Evolutionary conservation across 805 yeast genomes (phyloP).

Genomic region (Yarrowia osloensis): DNA sequence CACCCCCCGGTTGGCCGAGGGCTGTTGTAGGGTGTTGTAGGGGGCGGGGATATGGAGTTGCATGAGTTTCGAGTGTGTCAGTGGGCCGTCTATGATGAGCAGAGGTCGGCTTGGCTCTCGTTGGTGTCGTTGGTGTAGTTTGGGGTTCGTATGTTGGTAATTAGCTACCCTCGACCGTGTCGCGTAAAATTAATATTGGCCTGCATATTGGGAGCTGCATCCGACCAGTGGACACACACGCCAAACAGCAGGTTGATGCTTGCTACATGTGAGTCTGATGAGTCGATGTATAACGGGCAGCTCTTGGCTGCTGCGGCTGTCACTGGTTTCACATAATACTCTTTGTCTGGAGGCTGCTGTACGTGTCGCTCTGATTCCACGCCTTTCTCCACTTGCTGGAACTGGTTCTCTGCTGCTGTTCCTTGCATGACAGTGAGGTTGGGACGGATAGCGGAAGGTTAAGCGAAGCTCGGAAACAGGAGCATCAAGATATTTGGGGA

Average conservation of each 20-base stretch:
- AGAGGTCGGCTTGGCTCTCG: not conserved
- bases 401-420: not conserved
- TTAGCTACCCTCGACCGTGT: not conserved
- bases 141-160: not conserved
- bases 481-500: too few relatives aligned
- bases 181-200: constrained; percentile 10
- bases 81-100: not conserved
- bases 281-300: not conserved
- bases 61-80: not conserved
- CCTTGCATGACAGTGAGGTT: constrained; percentile 6
- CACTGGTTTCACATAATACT: not conserved
- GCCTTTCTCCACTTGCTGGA: not conserved
- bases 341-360: not conserved
- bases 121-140: not conserved
- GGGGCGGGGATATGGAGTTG: constrained; percentile 2
- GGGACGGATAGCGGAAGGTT: not conserved
- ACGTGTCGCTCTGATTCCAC: not conserved
- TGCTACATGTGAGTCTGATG: constrained; percentile 6
- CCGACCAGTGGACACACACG: not conserved
- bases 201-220: constrained; percentile 4
- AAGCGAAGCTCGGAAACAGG: too few relatives aligned
- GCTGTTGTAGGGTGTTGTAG: not conserved
- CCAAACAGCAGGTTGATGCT: not conserved
- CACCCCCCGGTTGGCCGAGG: constrained; percentile 16
- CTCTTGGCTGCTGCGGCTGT: not conserved